Conservation (phyloP, 139 green algal species). For the Asterochloris erici region DNA sequence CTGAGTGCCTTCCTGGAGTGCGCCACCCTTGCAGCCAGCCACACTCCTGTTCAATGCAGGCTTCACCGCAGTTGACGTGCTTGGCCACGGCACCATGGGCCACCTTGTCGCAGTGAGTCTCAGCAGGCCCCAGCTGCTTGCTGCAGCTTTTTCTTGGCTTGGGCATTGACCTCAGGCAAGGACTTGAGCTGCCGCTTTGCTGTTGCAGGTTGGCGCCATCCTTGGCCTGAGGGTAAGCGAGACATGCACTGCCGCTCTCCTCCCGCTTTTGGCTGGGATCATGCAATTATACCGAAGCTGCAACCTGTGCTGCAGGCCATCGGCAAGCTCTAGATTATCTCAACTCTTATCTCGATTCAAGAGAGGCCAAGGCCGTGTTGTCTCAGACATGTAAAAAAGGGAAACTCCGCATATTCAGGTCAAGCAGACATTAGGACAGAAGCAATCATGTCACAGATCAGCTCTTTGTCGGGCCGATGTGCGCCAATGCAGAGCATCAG, state of each 20-base stretch:
- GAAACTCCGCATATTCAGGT: too few relatives aligned
- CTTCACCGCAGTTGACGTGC: slow-evolving; percentile 87
- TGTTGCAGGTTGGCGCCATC: slow-evolving; percentile 59
- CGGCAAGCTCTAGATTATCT: not conserved
- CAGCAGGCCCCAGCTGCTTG: too few relatives aligned
- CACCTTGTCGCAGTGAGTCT: slow-evolving; percentile 42
- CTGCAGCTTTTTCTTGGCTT: too few relatives aligned
- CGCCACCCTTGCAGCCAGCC: not conserved
- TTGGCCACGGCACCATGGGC: slow-evolving; percentile 76
- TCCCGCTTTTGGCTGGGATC: not conserved
- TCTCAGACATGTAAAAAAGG: too few relatives aligned
- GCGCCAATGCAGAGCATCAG: too few relatives aligned
- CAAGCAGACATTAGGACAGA: too few relatives aligned
- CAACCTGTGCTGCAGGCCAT: not conserved
- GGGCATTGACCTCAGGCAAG: too few relatives aligned
- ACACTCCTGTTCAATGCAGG: slow-evolving; percentile 39
- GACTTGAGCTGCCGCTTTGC: too few relatives aligned
- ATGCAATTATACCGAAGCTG: not conserved
- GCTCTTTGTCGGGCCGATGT: too few relatives aligned
- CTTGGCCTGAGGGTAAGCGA: slow-evolving; percentile 60
- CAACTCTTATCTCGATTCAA: too few relatives aligned
- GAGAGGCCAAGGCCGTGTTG: too few relatives aligned
- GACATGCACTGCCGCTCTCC: not conserved
- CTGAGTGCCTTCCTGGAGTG: not conserved
- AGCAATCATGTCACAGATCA: too few relatives aligned